Evolutionary conservation across 225 moss, liverwort and hornwort species (phyloP).

Genomic region (Bryum argenteum): DNA sequence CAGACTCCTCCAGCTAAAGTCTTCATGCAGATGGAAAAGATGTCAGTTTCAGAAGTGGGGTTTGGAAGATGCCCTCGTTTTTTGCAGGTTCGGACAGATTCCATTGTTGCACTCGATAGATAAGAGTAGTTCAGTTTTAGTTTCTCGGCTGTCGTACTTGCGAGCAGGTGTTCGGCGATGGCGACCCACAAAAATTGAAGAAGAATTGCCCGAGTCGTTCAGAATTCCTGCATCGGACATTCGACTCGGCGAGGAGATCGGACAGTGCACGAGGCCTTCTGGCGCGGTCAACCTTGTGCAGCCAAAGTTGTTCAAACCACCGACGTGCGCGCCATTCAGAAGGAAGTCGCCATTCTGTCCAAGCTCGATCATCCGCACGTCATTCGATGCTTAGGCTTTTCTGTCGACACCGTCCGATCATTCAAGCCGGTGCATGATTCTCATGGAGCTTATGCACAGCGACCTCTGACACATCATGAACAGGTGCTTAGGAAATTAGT

Average conservation of each 20-base stretch:
- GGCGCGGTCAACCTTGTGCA: neutral
- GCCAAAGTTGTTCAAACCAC: constrained; percentile 1
- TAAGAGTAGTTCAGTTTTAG: too few species aligned
- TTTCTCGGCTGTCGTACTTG: neutral
- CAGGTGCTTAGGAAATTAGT: neutral
- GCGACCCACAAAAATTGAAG: too few species aligned
- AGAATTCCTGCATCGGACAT: neutral
- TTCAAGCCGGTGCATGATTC: neutral
- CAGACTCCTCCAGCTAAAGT: too few species aligned
- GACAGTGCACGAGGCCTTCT: neutral
- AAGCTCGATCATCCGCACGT: neutral
- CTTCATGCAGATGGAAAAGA: too few species aligned
- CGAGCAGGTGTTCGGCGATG: too few species aligned
- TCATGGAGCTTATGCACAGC: constrained; percentile 15
- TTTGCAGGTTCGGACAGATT: neutral
- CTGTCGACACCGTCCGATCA: neutral
- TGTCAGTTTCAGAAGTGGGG: too few species aligned
- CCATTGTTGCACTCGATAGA: neutral
- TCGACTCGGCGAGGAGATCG: neutral
- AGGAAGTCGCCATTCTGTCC: neutral
- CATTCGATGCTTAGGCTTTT: neutral
- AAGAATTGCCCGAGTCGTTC: neutral
- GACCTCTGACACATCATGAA: neutral
- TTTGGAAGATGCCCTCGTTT: too few species aligned
- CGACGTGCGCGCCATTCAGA: neutral